Evolutionary conservation across 129 eudicot genomes (phyloP).

Genomic region (Helianthus annuus): HanXRQr2.0-SUNRISE NC_035446.2:158387359-158387858

Average conservation of each 20-base stretch:
- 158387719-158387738: constrained; percentile 52
- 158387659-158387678: constrained; percentile 61
- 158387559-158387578: constrained; percentile 81
- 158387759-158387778: constrained; percentile 76
- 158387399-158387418: constrained; percentile 69
- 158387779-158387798: constrained; percentile 75
- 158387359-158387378: background rate
- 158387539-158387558: constrained; percentile 72
- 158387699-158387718: constrained; percentile 65
- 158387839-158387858: constrained; percentile 62
- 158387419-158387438: constrained; percentile 78
- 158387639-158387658: constrained; percentile 83
- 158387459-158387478: constrained; percentile 60
- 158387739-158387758: constrained; percentile 64
- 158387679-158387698: constrained; percentile 64
- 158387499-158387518: constrained; percentile 80
- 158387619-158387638: constrained; percentile 65
- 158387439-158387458: constrained; percentile 69
- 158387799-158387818: constrained; percentile 79
- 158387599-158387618: constrained; percentile 65
- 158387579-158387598: constrained; percentile 84
- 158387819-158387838: constrained; percentile 69
- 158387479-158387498: constrained; percentile 76
- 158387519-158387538: constrained; percentile 63
- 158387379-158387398: constrained; percentile 35